Conservation (phyloP, 2,329 filamentous ascomycete species). For the Trematosphaeria pertusa region DNA sequence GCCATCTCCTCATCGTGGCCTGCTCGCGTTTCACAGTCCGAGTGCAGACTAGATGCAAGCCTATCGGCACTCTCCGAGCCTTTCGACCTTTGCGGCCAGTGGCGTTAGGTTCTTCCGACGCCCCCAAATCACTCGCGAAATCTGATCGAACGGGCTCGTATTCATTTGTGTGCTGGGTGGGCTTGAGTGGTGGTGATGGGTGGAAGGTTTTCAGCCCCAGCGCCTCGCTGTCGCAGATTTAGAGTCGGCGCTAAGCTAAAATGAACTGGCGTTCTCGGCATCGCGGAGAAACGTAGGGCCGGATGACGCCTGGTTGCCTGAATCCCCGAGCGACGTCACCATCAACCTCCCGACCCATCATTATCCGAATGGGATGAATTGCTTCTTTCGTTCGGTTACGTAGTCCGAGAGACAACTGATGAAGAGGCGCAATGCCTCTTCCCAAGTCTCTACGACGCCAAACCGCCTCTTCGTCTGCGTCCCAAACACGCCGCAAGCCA, state of each 20-base stretch:
- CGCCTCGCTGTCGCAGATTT: conserved; percentile 9
- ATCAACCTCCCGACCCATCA: not conserved
- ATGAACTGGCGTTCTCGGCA: too few species aligned
- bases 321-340: conserved; percentile 1
- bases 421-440: conserved; percentile 25
- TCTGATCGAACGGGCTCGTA: not conserved
- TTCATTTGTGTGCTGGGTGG: not conserved
- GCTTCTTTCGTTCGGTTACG: conserved; percentile 7
- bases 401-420: not conserved
- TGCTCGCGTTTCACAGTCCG: too few species aligned
- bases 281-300: too few species aligned
- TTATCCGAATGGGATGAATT: conserved; percentile 8
- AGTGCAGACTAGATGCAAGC: too few species aligned
- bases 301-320: not conserved
- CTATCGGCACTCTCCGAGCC: not conserved
- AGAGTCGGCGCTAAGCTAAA: conserved; percentile 1
- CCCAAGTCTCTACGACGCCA: conserved; percentile 29
- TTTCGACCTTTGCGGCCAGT: not conserved
- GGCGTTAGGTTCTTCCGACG: not conserved
- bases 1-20: not conserved
- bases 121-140: too few species aligned
- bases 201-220: not conserved
- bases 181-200: conserved; percentile 8
- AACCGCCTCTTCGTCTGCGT: conserved; percentile 18
- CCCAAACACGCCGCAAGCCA: conserved; percentile 27